A percentile compares a stretch with the other conserved stretches of the same genome.
Conservation (phyloP, 2,329 filamentous ascomycete genomes). For the Colletotrichum simmondsii region DNA sequence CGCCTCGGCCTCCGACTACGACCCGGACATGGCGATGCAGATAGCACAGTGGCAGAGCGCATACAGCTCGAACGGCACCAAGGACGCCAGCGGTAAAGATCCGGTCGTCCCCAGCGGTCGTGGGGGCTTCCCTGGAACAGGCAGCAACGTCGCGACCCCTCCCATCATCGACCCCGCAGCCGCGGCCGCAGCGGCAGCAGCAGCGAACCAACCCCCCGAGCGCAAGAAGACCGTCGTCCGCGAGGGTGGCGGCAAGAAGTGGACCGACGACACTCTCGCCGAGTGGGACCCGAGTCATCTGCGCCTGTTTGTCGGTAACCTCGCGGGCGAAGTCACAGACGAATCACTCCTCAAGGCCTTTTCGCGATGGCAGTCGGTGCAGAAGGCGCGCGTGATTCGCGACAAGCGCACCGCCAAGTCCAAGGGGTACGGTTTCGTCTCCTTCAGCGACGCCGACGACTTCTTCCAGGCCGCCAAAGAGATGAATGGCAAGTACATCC, state of each 20-base stretch:
- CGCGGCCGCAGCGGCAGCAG: conserved; percentile 52
- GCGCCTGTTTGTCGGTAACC: conserved; percentile 94
- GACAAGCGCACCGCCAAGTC: conserved; percentile 97
- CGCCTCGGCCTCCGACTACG: conserved; percentile 53
- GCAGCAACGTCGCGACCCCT: conserved; percentile 46
- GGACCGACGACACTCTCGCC: conserved; percentile 87
- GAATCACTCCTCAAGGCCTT: conserved; percentile 96
- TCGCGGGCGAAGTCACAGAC: conserved; percentile 97
- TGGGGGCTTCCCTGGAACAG: conserved; percentile 42
- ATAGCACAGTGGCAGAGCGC: conserved; percentile 96
- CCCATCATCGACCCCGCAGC: conserved; percentile 42
- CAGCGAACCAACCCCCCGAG: conserved; percentile 61
- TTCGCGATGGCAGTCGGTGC: conserved; percentile 84
- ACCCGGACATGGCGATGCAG: conserved; percentile 89
- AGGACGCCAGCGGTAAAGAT: conserved; percentile 56
- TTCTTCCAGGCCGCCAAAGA: conserved; percentile 97
- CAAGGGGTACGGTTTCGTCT: conserved; percentile 96
- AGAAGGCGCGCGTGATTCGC: conserved; percentile 92
- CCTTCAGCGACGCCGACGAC: conserved; percentile 93
- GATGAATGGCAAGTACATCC: conserved; percentile 99
- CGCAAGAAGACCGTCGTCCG: conserved; percentile 90
- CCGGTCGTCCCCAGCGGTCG: conserved; percentile 39
- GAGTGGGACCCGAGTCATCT: conserved; percentile 98
- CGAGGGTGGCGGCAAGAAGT: conserved; percentile 89
- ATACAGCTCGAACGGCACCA: conserved; percentile 67